Evolutionary conservation across 192 early-diverging fungal species (phyloP).

Genomic region (Geranomyces michiganensis): DNA sequence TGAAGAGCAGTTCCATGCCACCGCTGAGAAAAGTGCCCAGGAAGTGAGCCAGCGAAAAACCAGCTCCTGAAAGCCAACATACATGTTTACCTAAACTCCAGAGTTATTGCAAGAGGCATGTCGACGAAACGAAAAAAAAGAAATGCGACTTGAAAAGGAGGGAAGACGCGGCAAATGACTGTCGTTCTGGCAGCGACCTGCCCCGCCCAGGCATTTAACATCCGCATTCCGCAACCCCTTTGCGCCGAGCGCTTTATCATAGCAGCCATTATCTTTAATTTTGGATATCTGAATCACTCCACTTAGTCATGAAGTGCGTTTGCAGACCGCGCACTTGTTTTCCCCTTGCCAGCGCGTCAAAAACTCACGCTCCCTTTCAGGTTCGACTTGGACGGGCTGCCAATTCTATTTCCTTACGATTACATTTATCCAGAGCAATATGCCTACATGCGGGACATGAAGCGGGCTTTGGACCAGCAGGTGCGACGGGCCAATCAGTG

Average conservation of each 20-base stretch:
- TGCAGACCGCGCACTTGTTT: no score
- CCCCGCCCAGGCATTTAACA: no score
- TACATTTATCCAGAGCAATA: conserved; percentile 99
- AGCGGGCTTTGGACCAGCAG: conserved; percentile 87
- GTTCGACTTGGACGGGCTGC: conserved; percentile 83
- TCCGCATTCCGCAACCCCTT: no score
- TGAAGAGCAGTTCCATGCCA: conserved; percentile 91
- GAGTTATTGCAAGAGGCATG: neutral
- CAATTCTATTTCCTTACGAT: conserved; percentile 98
- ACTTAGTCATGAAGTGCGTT: no score
- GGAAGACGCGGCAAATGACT: no score
- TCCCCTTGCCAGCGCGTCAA: no score
- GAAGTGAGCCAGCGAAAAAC: neutral
- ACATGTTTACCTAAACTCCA: neutral
- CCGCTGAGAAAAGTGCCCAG: conserved; percentile 59
- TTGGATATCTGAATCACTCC: no score
- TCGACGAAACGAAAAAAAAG: no score
- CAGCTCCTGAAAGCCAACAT: neutral
- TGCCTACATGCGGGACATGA: conserved; percentile 96
- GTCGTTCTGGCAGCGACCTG: no score
- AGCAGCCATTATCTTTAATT: no score
- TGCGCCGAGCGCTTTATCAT: no score
- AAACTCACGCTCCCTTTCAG: conserved; percentile 28
- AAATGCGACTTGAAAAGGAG: no score
- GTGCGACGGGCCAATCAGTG: conserved; percentile 36